Evolutionary conservation across 768 basidiomycete genomes (phyloP).

Genomic region (Daedalea quercina): DNA sequence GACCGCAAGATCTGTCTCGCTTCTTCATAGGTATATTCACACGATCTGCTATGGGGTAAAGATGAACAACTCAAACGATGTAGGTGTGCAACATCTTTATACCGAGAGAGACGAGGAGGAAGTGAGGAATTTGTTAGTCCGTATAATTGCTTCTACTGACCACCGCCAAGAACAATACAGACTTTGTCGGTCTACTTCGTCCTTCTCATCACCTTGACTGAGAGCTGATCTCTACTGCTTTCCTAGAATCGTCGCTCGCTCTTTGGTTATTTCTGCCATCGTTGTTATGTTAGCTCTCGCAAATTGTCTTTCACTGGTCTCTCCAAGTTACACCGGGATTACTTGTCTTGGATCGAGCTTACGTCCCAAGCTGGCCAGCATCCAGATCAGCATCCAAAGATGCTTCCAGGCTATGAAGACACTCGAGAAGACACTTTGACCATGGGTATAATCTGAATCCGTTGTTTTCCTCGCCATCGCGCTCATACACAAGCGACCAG

Average conservation of each 20-base stretch:
- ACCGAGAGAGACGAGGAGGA: slow-evolving; percentile 51
- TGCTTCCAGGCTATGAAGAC: slow-evolving; percentile 6
- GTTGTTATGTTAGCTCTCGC: slow-evolving; percentile 66
- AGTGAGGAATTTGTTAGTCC: slow-evolving; percentile 19
- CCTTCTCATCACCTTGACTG: background rate
- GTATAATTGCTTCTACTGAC: background rate
- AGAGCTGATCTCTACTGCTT: background rate
- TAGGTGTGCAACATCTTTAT: no score
- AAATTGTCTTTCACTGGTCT: slow-evolving; percentile 74
- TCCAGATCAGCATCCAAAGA: background rate
- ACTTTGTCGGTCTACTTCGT: slow-evolving; percentile 10
- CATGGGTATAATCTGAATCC: slow-evolving; percentile 25
- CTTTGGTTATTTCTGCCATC: slow-evolving; percentile 76
- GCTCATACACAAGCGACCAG: slow-evolving; percentile 11
- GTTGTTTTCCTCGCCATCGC: slow-evolving; percentile 16
- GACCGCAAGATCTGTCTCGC: slow-evolving; percentile 9
- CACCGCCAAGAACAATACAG: background rate
- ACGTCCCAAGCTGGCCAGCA: background rate
- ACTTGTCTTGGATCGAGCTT: slow-evolving; percentile 39
- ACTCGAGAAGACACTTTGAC: slow-evolving; percentile 44
- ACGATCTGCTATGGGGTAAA: background rate
- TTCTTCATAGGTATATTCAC: slow-evolving; percentile 14
- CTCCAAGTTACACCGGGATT: slow-evolving; percentile 60
- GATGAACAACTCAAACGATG: no score
- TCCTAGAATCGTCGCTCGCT: slow-evolving; percentile 64